Conservation (phyloP, 2,329 filamentous ascomycete genomes). For the Neopestalotiopsis sp. region DNA sequence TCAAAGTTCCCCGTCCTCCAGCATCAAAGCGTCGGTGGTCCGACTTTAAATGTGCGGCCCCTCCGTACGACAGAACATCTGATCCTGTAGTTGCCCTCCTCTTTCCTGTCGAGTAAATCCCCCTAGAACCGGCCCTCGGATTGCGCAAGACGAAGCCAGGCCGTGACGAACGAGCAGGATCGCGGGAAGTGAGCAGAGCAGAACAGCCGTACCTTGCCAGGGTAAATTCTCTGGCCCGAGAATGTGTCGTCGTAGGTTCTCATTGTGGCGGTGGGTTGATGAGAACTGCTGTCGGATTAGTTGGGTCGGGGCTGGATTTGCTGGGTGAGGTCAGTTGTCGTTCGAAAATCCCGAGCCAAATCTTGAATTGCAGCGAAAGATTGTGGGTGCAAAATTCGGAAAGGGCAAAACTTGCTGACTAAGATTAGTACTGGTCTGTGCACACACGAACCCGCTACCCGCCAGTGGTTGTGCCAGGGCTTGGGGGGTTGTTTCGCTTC, state of each 20-base stretch:
- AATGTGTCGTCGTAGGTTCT: conserved; percentile 72
- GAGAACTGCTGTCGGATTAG: conserved; percentile 42
- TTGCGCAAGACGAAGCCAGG: conserved; percentile 11
- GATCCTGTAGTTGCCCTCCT: background rate
- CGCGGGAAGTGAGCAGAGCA: conserved; percentile 21
- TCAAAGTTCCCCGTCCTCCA: background rate
- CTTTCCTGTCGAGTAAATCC: background rate
- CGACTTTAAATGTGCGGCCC: background rate
- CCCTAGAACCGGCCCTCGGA: conserved; percentile 12
- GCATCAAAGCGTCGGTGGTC: background rate
- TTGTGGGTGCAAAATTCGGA: conserved; percentile 17
- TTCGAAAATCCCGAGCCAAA: conserved; percentile 15
- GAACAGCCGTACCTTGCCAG: conserved; percentile 63
- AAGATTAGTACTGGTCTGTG: background rate
- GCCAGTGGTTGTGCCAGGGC: background rate
- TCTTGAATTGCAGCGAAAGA: conserved; percentile 18
- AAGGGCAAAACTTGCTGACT: conserved; percentile 15
- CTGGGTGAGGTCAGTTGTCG: conserved; percentile 4
- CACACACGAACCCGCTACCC: background rate
- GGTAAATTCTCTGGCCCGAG: conserved; percentile 71
- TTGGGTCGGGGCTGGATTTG: conserved; percentile 34
- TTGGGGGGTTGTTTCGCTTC: background rate
- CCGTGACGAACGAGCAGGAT: background rate
- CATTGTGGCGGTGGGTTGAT: conserved; percentile 57
- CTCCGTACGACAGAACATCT: background rate